phyloP scores from a whole-genome alignment of 2,329 filamentous ascomycete genomes.

The Metarhizium sp. region DNA sequence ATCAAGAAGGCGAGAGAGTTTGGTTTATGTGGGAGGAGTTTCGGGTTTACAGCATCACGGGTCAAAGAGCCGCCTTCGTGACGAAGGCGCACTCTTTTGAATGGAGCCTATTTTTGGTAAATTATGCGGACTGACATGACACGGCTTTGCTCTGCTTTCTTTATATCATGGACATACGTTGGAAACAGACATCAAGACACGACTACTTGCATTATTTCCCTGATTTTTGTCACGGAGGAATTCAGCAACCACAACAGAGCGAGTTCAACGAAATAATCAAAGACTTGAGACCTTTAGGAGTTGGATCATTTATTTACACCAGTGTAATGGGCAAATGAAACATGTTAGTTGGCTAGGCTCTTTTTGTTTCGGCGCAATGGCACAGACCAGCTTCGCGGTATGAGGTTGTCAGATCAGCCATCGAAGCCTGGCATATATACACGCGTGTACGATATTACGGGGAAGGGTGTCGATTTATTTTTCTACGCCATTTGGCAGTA shows the following conservation, averaged over 20 bases:
- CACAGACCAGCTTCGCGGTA: neutral
- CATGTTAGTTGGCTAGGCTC: neutral
- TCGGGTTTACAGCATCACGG: conserved; percentile 38
- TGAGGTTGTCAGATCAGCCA: neutral
- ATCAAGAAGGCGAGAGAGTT: conserved; percentile 47
- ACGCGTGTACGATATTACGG: neutral
- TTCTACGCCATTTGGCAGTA: neutral
- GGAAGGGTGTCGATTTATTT: neutral
- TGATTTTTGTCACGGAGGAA: neutral
- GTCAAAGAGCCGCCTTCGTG: conserved; percentile 44
- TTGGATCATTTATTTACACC: neutral
- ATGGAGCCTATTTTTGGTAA: neutral
- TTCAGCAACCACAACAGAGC: neutral
- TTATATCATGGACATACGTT: neutral
- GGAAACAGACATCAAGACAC: conserved; percentile 13
- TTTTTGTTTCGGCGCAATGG: neutral
- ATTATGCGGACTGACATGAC: neutral
- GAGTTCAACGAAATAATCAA: neutral
- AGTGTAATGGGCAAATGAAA: neutral
- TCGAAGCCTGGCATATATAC: neutral
- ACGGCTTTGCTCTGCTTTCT: neutral
- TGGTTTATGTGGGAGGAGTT: conserved; percentile 45
- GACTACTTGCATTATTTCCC: conserved; percentile 14
- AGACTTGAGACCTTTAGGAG: neutral
- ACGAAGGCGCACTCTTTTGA: conserved; percentile 39